Conservation (phyloP, 495 filamentous ascomycete species). For the Penicillium diatomitis region DNA sequence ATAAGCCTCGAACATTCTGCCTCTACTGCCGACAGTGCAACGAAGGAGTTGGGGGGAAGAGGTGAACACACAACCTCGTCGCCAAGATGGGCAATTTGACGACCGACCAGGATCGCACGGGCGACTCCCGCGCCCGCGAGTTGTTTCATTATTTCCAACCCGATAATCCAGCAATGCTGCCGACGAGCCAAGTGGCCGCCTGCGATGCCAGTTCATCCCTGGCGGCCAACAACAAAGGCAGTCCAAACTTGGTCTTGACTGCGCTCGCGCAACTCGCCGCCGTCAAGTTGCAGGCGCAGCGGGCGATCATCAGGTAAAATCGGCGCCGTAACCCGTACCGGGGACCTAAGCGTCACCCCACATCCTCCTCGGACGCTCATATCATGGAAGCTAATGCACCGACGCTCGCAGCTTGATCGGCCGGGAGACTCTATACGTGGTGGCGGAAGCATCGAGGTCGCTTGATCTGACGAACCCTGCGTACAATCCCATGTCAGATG, state of each 20-base stretch:
- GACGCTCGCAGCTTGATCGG: slow-evolving; percentile 7
- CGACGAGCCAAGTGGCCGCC: neutral
- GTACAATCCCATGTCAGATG: slow-evolving; percentile 24
- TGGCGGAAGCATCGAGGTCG: slow-evolving; percentile 41
- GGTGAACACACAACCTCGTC: too few species aligned
- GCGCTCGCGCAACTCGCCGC: slow-evolving; percentile 33
- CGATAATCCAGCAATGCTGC: slow-evolving; percentile 16
- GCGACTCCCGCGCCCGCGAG: slow-evolving; percentile 11
- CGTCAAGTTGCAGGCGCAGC: slow-evolving; percentile 27
- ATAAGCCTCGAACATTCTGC: too few species aligned
- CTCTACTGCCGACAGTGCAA: too few species aligned
- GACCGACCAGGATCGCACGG: neutral
- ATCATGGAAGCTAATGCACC: neutral
- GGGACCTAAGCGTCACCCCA: too few species aligned
- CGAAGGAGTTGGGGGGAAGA: too few species aligned
- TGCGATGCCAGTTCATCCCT: neutral
- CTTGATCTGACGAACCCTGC: slow-evolving; percentile 27
- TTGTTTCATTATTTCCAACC: slow-evolving; percentile 18
- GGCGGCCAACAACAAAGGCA: neutral
- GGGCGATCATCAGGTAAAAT: slow-evolving; percentile 33
- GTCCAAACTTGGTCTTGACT: slow-evolving; percentile 29
- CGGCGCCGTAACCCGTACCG: too few species aligned
- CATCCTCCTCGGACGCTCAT: neutral
- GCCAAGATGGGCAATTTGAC: too few species aligned
- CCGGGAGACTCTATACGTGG: slow-evolving; percentile 35